These are phyloP conservation scores for Lophiostoma macrostomum DNA, from an alignment of 495 filamentous ascomycete species.

Conservation along the genomic window DNA sequence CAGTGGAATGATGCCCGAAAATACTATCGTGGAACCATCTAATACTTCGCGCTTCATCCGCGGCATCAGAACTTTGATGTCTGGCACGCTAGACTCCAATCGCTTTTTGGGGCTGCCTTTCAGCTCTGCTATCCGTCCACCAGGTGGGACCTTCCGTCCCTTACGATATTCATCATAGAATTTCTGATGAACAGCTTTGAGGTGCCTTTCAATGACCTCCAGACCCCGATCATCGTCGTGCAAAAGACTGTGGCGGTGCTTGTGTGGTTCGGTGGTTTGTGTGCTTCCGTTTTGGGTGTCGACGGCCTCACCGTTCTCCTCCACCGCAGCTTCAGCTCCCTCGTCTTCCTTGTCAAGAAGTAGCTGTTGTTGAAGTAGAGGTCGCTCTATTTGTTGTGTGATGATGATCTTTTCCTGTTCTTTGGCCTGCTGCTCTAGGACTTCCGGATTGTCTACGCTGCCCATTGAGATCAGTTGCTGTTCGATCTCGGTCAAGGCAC, in stretches of 20 bases:
- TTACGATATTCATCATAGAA: slow-evolving; percentile 87
- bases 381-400: slow-evolving; percentile 83
- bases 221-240: slow-evolving; percentile 84
- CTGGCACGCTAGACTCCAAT: slow-evolving; percentile 68
- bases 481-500: slow-evolving; percentile 54
- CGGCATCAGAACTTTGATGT: slow-evolving; percentile 79
- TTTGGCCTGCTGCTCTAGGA: slow-evolving; percentile 69
- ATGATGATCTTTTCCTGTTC: slow-evolving; percentile 82
- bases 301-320: slow-evolving; percentile 46
- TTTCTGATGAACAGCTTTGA: slow-evolving; percentile 67
- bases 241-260: slow-evolving; percentile 71
- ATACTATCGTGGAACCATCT: slow-evolving; percentile 66
- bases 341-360: slow-evolving; percentile 81
- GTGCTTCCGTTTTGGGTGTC: slow-evolving; percentile 52
- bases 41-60: slow-evolving; percentile 71
- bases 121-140: slow-evolving; percentile 59
- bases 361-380: slow-evolving; percentile 83
- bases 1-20: slow-evolving; percentile 84
- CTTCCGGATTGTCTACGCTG: slow-evolving; percentile 64
- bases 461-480: slow-evolving; percentile 77
- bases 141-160: slow-evolving; percentile 48
- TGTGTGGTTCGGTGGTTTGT: slow-evolving; percentile 43
- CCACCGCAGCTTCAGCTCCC: too few species aligned
- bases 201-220: slow-evolving; percentile 64
- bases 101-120: slow-evolving; percentile 52